Evolutionary conservation across 495 filamentous ascomycete species (phyloP).

Genomic region (Penicillium paxilli): DNA sequence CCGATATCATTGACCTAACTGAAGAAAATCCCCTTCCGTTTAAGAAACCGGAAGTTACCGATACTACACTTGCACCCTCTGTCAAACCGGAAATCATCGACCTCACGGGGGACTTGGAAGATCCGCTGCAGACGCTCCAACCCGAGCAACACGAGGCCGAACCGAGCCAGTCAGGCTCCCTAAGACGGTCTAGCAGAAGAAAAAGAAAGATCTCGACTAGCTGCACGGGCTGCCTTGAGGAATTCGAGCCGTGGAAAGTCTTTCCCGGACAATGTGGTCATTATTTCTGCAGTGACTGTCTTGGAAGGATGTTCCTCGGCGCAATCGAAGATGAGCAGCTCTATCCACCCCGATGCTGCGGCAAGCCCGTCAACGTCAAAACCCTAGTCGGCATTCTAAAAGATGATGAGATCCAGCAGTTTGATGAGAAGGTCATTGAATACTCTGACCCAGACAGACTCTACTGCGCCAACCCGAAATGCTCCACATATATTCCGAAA

Average conservation of each 20-base stretch:
- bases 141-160: too few species aligned
- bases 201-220: neutral
- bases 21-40: too few species aligned
- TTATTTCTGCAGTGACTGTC: constrained; percentile 14
- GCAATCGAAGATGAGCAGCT: constrained; percentile 22
- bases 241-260: neutral
- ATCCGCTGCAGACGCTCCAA: too few species aligned
- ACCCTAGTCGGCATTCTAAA: constrained; percentile 5
- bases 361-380: neutral
- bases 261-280: constrained; percentile 13
- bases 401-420: constrained; percentile 10
- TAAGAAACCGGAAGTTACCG: too few species aligned
- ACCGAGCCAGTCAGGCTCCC: too few species aligned
- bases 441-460: constrained; percentile 16
- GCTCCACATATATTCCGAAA: constrained; percentile 21
- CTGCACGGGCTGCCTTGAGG: constrained; percentile 15
- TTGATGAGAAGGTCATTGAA: constrained; percentile 16
- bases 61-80: too few species aligned
- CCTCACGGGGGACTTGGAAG: neutral
- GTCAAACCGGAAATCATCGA: neutral
- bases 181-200: neutral
- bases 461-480: constrained; percentile 18
- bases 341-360: constrained; percentile 21
- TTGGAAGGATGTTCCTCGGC: constrained; percentile 13
- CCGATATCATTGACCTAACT: neutral